Conservation (phyloP, 768 basidiomycete species). For the Mycena olivaceomarginata region DNA sequence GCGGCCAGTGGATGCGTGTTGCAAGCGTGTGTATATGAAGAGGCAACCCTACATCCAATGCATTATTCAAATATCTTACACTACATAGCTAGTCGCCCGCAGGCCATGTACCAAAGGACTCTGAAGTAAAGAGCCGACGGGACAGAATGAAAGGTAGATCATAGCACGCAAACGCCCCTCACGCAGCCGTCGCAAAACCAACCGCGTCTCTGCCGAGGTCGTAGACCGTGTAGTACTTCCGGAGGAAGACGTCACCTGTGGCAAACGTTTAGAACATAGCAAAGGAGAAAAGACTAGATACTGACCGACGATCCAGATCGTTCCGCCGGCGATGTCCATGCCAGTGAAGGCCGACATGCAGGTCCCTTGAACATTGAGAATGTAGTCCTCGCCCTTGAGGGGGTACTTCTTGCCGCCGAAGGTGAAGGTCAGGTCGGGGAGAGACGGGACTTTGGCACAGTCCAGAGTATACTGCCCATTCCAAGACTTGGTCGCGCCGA, state of each 20-base stretch:
- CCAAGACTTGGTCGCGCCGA: constrained; percentile 96
- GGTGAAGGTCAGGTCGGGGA: constrained; percentile 91
- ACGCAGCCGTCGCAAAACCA: constrained; percentile 77
- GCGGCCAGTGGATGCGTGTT: too few species aligned
- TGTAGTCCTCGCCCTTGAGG: constrained; percentile 90
- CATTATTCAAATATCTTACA: constrained; percentile 40
- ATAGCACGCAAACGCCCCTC: constrained; percentile 15
- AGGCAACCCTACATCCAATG: neutral
- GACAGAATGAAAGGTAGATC: neutral
- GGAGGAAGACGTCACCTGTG: constrained; percentile 91
- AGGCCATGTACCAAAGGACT: constrained; percentile 15
- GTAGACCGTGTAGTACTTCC: constrained; percentile 95
- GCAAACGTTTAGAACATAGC: constrained; percentile 17
- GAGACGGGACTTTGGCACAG: constrained; percentile 87
- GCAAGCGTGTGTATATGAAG: neutral
- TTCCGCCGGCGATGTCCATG: constrained; percentile 89
- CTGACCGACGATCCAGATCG: constrained; percentile 91
- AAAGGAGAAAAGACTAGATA: constrained; percentile 40
- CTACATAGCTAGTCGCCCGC: constrained; percentile 31
- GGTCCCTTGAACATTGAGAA: constrained; percentile 92
- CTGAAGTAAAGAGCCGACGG: neutral
- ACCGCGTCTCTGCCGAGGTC: constrained; percentile 87
- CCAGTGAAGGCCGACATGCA: constrained; percentile 97
- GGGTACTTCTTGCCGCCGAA: constrained; percentile 89
- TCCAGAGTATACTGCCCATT: constrained; percentile 97